Base-by-base conservation (phyloP, 768 basidiomycete species). In the Phylloporus sp. region DNA sequence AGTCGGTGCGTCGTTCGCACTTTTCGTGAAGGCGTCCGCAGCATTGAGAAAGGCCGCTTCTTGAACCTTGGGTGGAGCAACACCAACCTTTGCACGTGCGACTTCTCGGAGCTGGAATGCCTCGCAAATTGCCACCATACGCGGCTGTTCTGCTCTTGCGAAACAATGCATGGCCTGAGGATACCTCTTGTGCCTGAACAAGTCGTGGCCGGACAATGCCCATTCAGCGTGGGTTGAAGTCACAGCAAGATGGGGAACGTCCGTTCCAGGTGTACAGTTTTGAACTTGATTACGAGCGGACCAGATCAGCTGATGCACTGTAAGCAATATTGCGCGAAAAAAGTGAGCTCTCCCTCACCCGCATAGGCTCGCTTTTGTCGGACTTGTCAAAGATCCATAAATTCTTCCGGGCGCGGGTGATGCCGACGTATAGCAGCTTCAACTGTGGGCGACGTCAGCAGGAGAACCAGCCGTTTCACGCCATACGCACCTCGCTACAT, bases 341-440 rank as follows among this genome's bases (percentile, higher is more conserved):
- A 16, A 5, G 12, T 11, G 9, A 26, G n/a, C 3, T 2, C 1
- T 42, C 1, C 15, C 40, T 56, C 44, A 85, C 85, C 57, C 74
- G 71, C 79, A 86, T 81, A 2, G 83, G 76, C 36, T 80, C 76
- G 16, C 76, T 72, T 50, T 76, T 80, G 1, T 72, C 66, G 0
- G 85, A 86, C 29, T 71, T 74, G 61, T 88, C 87, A 2, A 79
- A 78, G 18, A 88, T 80, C 84, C 86, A 86, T 6, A 88, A 60
- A 45, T 85, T 84, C 50, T 81, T 84, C 36, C 82, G 75, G 1
- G 86, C 85, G 36, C 86, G 67, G 0, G 87, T 88, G 15, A 86
- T 76, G 0, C 84, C 86, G 3, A 88, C 86, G 50, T 88, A 88
- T 0, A 88, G 66, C 39, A 73, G 76, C 58, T 88, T 88, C 20